Conservation (phyloP, 2,329 filamentous ascomycete genomes). For the Neofusicoccum sp. region DNA sequence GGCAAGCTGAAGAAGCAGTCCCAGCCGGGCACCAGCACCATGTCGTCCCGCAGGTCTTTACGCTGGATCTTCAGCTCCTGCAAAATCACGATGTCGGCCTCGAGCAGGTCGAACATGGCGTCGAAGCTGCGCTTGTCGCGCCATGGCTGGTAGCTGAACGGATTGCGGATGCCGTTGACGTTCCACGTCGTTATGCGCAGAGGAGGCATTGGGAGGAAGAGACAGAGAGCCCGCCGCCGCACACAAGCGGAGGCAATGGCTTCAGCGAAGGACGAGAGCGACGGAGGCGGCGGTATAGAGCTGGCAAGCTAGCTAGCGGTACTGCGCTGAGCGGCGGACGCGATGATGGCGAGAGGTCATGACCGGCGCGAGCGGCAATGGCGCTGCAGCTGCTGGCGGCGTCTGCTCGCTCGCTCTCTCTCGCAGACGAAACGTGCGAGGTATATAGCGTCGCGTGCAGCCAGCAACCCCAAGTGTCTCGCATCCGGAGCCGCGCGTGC, state of each 20-base stretch:
- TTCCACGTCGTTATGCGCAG: slow-evolving; percentile 72
- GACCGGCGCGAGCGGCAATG: slow-evolving; percentile 1
- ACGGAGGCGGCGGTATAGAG: background rate
- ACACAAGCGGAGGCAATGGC: background rate
- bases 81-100: slow-evolving; percentile 91
- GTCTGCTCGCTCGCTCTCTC: too few relatives aligned
- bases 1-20: slow-evolving; percentile 95
- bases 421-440: background rate
- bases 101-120: slow-evolving; percentile 90
- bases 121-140: slow-evolving; percentile 49
- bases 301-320: background rate
- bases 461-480: background rate
- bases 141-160: slow-evolving; percentile 58
- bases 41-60: slow-evolving; percentile 90
- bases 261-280: too few relatives aligned
- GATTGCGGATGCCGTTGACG: slow-evolving; percentile 58
- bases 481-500: background rate
- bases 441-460: background rate
- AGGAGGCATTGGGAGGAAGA: slow-evolving; percentile 42
- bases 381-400: background rate
- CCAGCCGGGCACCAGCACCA: slow-evolving; percentile 94
- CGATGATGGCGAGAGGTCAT: slow-evolving; percentile 1
- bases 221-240: background rate
- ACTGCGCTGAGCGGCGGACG: slow-evolving; percentile 1
- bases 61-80: slow-evolving; percentile 96